These are phyloP conservation scores for Eutypa lata DNA, from an alignment of 2,329 filamentous ascomycete genomes.

Conservation along the genomic window DNA sequence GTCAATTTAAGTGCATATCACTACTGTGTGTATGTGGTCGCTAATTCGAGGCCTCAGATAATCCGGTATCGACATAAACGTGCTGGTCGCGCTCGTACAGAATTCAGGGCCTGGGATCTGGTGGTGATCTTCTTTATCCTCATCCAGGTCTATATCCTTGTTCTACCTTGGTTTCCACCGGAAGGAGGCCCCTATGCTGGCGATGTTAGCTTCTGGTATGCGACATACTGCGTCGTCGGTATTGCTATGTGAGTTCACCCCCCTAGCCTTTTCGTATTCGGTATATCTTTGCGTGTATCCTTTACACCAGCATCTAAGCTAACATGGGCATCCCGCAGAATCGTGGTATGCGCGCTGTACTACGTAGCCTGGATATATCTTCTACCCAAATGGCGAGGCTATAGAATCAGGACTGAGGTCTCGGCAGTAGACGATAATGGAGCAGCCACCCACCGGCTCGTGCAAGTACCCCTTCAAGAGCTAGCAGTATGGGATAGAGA, in stretches of 20 bases:
- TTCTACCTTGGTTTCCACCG: conserved; percentile 72
- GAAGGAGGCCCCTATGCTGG: conserved; percentile 55
- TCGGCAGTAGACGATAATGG: conserved; percentile 45
- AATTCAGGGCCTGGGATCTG: conserved; percentile 58
- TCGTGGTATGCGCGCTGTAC: conserved; percentile 53
- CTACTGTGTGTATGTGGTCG: neutral
- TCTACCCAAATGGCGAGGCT: conserved; percentile 50
- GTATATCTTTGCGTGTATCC: neutral
- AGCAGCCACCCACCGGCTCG: conserved; percentile 42
- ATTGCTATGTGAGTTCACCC: conserved; percentile 58
- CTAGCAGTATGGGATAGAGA: conserved; percentile 54
- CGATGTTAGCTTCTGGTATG: conserved; percentile 72
- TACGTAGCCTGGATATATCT: conserved; percentile 57
- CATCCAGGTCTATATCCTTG: conserved; percentile 58
- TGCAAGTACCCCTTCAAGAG: conserved; percentile 50
- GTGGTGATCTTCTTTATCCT: conserved; percentile 58
- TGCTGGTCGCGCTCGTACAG: conserved; percentile 42
- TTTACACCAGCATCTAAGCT: neutral
- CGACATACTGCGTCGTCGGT: conserved; percentile 63
- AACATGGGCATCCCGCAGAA: conserved; percentile 28
- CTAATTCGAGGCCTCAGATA: neutral
- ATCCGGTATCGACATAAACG: conserved; percentile 53
- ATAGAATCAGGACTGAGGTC: conserved; percentile 54
- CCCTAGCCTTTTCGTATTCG: neutral
- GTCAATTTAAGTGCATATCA: too few species aligned